A percentile compares a stretch with the other conserved stretches of the same genome.
These are phyloP conservation scores for Candida montana DNA, from an alignment of 805 yeast genomes.

Conservation along the genomic window DNA sequence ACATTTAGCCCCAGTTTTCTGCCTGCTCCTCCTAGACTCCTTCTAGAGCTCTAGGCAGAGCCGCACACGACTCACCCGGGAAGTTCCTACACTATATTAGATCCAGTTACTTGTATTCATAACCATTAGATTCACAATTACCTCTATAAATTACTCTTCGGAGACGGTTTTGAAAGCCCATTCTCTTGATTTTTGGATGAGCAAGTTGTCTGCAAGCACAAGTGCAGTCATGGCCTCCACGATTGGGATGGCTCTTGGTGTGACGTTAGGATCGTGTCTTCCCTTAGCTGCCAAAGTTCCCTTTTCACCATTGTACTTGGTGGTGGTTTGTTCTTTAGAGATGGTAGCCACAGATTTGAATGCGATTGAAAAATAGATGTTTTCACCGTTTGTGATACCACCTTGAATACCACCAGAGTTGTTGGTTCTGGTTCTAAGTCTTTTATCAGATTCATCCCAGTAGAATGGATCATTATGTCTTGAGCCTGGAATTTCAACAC, in stretches of 20 bases:
- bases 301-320: slow-evolving; percentile 79
- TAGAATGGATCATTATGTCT: slow-evolving; percentile 87
- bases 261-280: slow-evolving; percentile 97
- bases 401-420: slow-evolving; percentile 98
- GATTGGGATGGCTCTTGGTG: slow-evolving; percentile 97
- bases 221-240: slow-evolving; percentile 98
- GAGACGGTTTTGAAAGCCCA: slow-evolving; percentile 34
- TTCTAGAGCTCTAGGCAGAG: no score
- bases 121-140: no score
- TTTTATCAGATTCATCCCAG: slow-evolving; percentile 51
- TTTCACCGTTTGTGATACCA: slow-evolving; percentile 95
- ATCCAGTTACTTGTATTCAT: no score
- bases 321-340: slow-evolving; percentile 85
- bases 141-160: no score
- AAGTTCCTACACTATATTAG: no score
- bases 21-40: not conserved
- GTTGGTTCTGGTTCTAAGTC: slow-evolving; percentile 82
- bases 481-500: slow-evolving; percentile 87
- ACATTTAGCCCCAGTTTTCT: no score
- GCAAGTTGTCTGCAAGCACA: slow-evolving; percentile 77
- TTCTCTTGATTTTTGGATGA: slow-evolving; percentile 85
- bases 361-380: slow-evolving; percentile 90
- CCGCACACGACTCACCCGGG: no score
- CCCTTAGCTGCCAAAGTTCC: slow-evolving; percentile 95
- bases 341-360: slow-evolving; percentile 98